Evolutionary conservation across 441 rosid genomes (phyloP), one percentile per base, ranked within the genome.

Genomic region (Erodium texanum): DNA sequence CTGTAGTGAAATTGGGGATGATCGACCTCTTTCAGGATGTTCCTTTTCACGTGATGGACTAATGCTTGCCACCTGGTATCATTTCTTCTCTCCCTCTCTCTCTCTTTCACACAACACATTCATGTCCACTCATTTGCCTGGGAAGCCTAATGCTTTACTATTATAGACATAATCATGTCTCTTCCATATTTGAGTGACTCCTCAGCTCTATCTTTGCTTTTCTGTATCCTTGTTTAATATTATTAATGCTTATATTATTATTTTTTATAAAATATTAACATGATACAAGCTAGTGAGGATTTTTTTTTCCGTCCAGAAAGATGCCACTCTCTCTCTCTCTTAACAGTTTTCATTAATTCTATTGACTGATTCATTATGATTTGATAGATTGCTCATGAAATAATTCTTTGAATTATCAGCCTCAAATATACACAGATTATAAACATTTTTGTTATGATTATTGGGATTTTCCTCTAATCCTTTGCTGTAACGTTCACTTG

Each of bases 1-100:
- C 77, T 85, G 90, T 79, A 88, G 96, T 76, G 93, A 84, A 75
- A 82, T 89, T 75, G 96, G 96, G 2, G 96, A 91, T 77, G 95
- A 89, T 70, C 79, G 96, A 45, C 96, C 97, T 22, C 92, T 91
- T 20, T 86, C 95, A 29, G 89, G 96, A 59, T 93, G 96, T 76
- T 88, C 99, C 73, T 89, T 88, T 81, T 89, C 97, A 7, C 76
- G 73, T 10, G 86, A 89, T 82, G 92, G 93, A 66, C 78, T 81
- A 41, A 72, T 86, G 59, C 90, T 91, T 65, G 92, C 90, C 58
- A 89, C 97, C 64, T 83, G 97, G 93, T 90, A 73, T n/a, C 7
- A 5, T 18, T 16, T 50, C 58, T 50, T 4, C 9, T 3, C 19
- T 50, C 56, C 43, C 14, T 70, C 69, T 73, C 66, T 75, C 64